These are phyloP conservation scores for Penicillium sp. DNA, from an alignment of 2,329 filamentous ascomycete genomes.

Conservation along the genomic window DNA sequence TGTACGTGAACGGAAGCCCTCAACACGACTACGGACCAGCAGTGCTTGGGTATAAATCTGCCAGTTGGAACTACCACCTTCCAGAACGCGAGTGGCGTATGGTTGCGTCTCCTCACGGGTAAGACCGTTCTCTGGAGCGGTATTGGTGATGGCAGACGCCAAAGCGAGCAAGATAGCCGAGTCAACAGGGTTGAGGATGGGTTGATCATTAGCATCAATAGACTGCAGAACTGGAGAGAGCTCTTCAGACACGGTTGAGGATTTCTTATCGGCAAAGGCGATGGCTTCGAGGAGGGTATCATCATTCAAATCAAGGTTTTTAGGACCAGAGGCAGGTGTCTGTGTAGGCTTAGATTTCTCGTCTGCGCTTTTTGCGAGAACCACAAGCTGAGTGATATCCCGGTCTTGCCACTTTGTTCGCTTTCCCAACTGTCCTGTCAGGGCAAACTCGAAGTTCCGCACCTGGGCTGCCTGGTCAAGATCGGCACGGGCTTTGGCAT, in stretches of 20 bases:
- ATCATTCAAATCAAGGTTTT: slow-evolving; percentile 78
- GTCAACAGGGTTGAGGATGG: slow-evolving; percentile 77
- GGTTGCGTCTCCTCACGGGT: slow-evolving; percentile 93
- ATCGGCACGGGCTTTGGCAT: slow-evolving; percentile 70
- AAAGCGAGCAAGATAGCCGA: slow-evolving; percentile 79
- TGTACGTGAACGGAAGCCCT: slow-evolving; percentile 82
- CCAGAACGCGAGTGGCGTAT: slow-evolving; percentile 83
- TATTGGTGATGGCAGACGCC: slow-evolving; percentile 88
- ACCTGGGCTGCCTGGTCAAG: slow-evolving; percentile 66
- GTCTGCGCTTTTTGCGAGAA: slow-evolving; percentile 75
- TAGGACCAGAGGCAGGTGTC: slow-evolving; percentile 52
- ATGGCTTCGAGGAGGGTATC: slow-evolving; percentile 91
- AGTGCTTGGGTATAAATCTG: slow-evolving; percentile 95
- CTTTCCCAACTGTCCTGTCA: slow-evolving; percentile 84
- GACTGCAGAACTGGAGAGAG: slow-evolving; percentile 63
- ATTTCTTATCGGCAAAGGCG: slow-evolving; percentile 63
- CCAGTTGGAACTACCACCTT: slow-evolving; percentile 92
- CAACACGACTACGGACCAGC: slow-evolving; percentile 84
- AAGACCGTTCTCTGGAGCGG: slow-evolving; percentile 76
- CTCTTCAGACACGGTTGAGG: slow-evolving; percentile 41
- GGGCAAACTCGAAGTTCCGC: slow-evolving; percentile 73
- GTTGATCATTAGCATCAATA: slow-evolving; percentile 77
- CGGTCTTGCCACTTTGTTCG: slow-evolving; percentile 46
- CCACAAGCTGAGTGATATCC: slow-evolving; percentile 77
- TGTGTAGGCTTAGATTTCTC: slow-evolving; percentile 26